Evolutionary conservation across 352 stramenopile species (phyloP), one percentile per base, ranked within the genome.

Genomic region (Blastocystis sp.): DNA sequence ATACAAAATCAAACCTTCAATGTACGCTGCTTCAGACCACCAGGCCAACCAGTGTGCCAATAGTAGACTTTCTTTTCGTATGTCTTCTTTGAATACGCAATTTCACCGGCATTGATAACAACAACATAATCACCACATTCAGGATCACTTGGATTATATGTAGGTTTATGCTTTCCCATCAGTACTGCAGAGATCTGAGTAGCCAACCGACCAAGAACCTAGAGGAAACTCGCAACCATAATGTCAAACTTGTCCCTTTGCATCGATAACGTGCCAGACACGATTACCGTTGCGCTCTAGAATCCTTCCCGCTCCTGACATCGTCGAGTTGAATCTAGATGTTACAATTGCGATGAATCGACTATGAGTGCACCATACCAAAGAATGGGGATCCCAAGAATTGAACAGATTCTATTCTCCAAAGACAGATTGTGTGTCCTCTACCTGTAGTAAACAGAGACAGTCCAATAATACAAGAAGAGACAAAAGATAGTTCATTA

Each of bases 11-110:
- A 11, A 32, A 83, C 71, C 51, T 83, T 87, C 24, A 87, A 19
- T 6, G 77, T 39, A 57, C 77, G 59, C 49, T 77, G 21, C 54
- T 87, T 87, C 59, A 87, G 63, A 74, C 65, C 59, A 77, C 77
- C 77, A 24, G 77, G 77, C 59, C 65, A 87, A 63, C 77, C 77
- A 21, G 77, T 87, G 27, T 87, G 51, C 77, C 77, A 87, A 57
- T 42, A 43, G 61, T 87, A 87, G 37, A 87, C 77, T 63, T 87
- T 87, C 65, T 87, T 87, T 78, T 87, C 77, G 46, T 78, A 78
- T 59, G 77, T 87, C 52, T 87, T 87, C 39, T 87, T 78, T 52
- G 59, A 78, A 21, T 87, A 87, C 39, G 63, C 56, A 11, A 87
- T 87, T 61, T 87, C 77, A 35, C 42, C 16, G 11, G 77, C 77